These are phyloP conservation scores for Gossypium australe DNA, from an alignment of 345 rosid species.

Conservation along the genomic window DNA sequence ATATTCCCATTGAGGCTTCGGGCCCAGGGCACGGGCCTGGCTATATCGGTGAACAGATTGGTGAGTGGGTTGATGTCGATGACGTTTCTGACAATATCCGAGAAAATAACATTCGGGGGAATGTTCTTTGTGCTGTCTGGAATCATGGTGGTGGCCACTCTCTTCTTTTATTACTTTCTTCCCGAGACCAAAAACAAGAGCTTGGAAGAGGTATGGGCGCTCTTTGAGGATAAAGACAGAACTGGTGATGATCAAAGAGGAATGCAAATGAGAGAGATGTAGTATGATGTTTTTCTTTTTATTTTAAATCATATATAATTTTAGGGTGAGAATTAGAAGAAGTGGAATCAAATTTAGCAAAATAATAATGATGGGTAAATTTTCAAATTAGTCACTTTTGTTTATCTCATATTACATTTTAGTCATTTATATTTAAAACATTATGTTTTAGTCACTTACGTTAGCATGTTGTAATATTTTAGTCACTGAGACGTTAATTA, in stretches of 20 bases:
- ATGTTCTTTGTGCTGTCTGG: slow-evolving; percentile 54
- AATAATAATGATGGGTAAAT: too few species aligned
- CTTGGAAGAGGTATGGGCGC: slow-evolving; percentile 54
- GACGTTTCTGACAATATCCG: slow-evolving; percentile 50
- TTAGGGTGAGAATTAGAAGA: too few species aligned
- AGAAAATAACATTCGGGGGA: slow-evolving; percentile 51
- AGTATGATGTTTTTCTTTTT: neutral
- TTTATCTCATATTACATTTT: too few species aligned
- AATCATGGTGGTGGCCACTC: slow-evolving; percentile 36
- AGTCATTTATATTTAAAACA: too few species aligned
- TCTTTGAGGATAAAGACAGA: slow-evolving; percentile 34
- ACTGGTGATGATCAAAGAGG: neutral
- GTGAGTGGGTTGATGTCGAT: slow-evolving; percentile 70
- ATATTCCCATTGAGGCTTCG: slow-evolving; percentile 60
- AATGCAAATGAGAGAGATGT: slow-evolving; percentile 12
- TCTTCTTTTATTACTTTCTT: slow-evolving; percentile 48
- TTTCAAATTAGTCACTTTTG: too few species aligned
- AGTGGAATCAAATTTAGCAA: too few species aligned
- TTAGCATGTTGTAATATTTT: too few species aligned
- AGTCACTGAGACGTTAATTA: too few species aligned
- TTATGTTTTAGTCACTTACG: too few species aligned
- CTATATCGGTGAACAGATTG: slow-evolving; percentile 64
- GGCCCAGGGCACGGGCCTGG: slow-evolving; percentile 58
- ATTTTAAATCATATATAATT: too few species aligned
- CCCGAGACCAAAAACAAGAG: slow-evolving; percentile 76